Evolutionary conservation across 2,329 filamentous ascomycete species (phyloP), one percentile per base, ranked within the genome.

Genomic region (Microsporum canis): DNA sequence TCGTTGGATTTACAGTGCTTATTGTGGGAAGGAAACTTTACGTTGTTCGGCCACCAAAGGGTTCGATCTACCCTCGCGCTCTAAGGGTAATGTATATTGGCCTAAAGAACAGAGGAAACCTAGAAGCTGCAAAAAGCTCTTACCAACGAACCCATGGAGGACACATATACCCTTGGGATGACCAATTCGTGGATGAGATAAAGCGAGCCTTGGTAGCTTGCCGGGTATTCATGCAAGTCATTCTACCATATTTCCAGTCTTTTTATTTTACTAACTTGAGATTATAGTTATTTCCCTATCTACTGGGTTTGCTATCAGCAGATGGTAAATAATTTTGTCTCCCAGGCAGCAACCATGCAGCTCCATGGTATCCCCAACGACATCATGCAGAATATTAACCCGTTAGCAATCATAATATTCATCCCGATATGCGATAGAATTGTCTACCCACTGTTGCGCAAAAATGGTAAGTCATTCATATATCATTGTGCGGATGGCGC

Each of bases 341-440:
- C 84, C 10, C 87, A 89, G 72, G 80, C 80, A 53, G 76, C 75
- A 14, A 78, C 77, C 59, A 83, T 84, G 86, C 67, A 80, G 59
- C 81, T 86, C 1, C 78, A 87, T 69, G 87, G 87, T 34, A 80
- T 89, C 1, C 88, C 88, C 67, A 91, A 91, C 77, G 88, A 91
- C 69, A 76, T 91, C 61, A 82, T 91, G 67, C 82, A 85, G 71
- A 90, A 90, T 74, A 77, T 91, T 41, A 85, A 91, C 72, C 87
- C 88, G 3, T 82, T 91, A 65, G 83, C 86, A 23, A 83, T 91
- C 63, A 82, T 91, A 66, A 84, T 91, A 68, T 82, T 91, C 72
- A 87, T 90, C 57, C 87, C 87, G 3, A 75, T 91, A 64, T 82
- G 85, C 65, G 87, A 91, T 69, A 79, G 78, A 34, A 14, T 85